phyloP scores from a whole-genome alignment of 192 early-diverging fungal genomes.

The Umbelopsis sp. region DNA sequence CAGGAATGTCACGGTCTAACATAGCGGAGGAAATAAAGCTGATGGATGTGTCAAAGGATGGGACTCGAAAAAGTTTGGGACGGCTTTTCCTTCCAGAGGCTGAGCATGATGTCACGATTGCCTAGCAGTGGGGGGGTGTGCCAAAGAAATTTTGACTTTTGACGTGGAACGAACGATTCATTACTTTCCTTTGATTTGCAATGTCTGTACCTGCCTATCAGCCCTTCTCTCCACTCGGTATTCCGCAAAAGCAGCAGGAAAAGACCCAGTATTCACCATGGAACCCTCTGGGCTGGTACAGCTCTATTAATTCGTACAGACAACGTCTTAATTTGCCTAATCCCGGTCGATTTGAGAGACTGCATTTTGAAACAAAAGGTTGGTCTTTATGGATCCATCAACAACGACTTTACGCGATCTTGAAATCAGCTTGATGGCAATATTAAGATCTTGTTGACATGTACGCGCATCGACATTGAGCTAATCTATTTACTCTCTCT shows the following conservation, averaged over 20 bases:
- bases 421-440: neutral
- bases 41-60: neutral
- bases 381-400: conserved; percentile 12
- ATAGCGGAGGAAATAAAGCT: neutral
- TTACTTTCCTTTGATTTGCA: conserved; percentile 17
- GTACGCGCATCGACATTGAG: no score
- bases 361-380: conserved; percentile 85
- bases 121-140: neutral
- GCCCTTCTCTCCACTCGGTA: conserved; percentile 16
- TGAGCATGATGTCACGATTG: conserved; percentile 12
- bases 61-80: neutral
- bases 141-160: conserved; percentile 14
- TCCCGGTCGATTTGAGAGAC: conserved; percentile 80
- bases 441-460: neutral
- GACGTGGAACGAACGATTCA: conserved; percentile 9
- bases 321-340: conserved; percentile 63
- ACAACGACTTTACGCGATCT: neutral
- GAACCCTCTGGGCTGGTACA: conserved; percentile 36
- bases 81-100: conserved; percentile 3
- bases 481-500: neutral
- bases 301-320: conserved; percentile 40
- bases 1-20: conserved; percentile 5
- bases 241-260: conserved; percentile 17
- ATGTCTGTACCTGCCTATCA: conserved; percentile 20
- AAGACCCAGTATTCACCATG: conserved; percentile 23